A percentile compares a stretch with the other conserved stretches of the same genome.
Conservation (phyloP, 768 basidiomycete genomes). For the Boletus patriciae region DNA sequence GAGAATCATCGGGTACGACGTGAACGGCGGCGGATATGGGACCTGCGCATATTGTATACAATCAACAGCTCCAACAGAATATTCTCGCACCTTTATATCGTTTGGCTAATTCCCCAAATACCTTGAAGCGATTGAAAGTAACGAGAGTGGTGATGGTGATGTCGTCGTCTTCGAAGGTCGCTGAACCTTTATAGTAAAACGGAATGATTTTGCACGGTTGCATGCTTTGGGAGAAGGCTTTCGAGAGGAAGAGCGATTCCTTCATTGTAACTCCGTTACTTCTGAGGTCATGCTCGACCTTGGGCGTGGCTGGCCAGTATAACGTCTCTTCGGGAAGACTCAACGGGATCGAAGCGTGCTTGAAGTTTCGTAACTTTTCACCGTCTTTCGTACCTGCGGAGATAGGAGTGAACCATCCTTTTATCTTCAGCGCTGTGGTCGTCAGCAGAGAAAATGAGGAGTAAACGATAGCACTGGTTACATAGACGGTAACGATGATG, state of each 20-base stretch:
- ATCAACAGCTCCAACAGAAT: neutral
- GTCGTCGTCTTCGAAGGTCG: slow-evolving; percentile 56
- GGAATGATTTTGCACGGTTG: slow-evolving; percentile 76
- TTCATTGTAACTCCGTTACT: slow-evolving; percentile 33
- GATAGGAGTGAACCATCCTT: slow-evolving; percentile 4
- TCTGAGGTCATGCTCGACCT: neutral
- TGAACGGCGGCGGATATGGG: slow-evolving; percentile 86
- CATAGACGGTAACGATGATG: slow-evolving; percentile 21
- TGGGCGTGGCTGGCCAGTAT: slow-evolving; percentile 19
- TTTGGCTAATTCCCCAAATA: slow-evolving; percentile 68
- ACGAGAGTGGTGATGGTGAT: slow-evolving; percentile 86
- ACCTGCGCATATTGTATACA: slow-evolving; percentile 42
- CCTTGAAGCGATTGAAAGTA: slow-evolving; percentile 74
- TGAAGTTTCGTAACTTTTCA: neutral
- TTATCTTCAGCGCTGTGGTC: slow-evolving; percentile 7
- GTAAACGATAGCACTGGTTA: slow-evolving; percentile 31
- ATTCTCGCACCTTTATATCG: slow-evolving; percentile 64
- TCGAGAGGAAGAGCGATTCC: slow-evolving; percentile 60
- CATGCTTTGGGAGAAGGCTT: slow-evolving; percentile 68
- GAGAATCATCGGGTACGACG: slow-evolving; percentile 45
- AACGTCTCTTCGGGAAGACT: slow-evolving; percentile 18
- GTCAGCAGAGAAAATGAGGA: slow-evolving; percentile 29
- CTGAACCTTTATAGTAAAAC: slow-evolving; percentile 73
- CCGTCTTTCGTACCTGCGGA: neutral
- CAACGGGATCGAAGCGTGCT: neutral